Conservation (phyloP, 2,329 filamentous ascomycete species). For the Pseudogymnoascus sp. region DNA sequence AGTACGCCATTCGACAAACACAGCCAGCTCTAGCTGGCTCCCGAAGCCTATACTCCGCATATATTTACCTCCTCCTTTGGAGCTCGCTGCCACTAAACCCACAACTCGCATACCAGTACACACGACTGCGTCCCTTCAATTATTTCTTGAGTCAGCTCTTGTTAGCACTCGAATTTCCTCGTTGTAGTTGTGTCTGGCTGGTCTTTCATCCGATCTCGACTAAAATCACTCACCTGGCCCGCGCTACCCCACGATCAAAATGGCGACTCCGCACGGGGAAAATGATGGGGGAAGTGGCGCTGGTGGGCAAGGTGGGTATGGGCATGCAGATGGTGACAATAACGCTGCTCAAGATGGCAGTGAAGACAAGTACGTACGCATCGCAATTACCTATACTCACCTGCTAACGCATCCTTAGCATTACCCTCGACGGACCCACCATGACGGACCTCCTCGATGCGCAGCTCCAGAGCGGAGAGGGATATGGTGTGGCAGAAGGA, state of each 20-base stretch:
- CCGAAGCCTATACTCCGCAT: neutral
- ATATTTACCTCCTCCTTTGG: no score
- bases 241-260: no score
- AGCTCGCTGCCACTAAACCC: neutral
- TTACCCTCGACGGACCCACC: neutral
- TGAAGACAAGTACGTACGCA: neutral
- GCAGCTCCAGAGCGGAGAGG: neutral
- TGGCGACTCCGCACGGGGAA: neutral
- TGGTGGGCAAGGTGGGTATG: neutral
- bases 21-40: no score
- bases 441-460: neutral
- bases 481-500: neutral
- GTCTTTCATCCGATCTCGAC: neutral
- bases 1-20: no score
- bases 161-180: neutral
- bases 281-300: neutral
- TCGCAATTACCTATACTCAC: neutral
- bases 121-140: neutral
- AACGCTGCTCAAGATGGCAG: neutral
- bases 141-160: neutral
- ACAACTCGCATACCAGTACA: neutral
- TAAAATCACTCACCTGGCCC: neutral
- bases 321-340: neutral
- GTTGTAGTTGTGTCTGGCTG: neutral
- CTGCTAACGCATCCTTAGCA: neutral